Percentiles rank a stretch among this genome's conserved stretches.
These are phyloP conservation scores for Leishmania lainsoni DNA, from an alignment of 208 protist species.

Conservation along the genomic window DNA sequence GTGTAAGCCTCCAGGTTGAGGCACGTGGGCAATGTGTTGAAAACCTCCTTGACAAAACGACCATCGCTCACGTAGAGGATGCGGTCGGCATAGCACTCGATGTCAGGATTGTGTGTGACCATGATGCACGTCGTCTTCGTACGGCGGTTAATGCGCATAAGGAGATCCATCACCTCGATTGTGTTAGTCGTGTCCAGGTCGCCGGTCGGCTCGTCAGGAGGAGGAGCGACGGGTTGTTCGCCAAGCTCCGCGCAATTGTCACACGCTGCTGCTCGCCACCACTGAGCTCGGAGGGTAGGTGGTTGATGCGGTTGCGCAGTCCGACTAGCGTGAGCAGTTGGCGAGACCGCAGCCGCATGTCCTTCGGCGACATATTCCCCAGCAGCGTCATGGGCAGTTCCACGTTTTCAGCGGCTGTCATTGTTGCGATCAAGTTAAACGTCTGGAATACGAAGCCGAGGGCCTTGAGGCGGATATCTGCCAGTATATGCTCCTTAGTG, in stretches of 20 bases:
- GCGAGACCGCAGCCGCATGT: constrained; percentile 84
- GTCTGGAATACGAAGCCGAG: constrained; percentile 98
- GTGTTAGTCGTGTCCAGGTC: constrained; percentile 96
- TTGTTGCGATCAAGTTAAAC: constrained; percentile 97
- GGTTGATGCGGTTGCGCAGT: constrained; percentile 94
- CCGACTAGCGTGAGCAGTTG: constrained; percentile 94
- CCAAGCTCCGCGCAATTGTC: constrained; percentile 90
- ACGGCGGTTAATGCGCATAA: constrained; percentile 94
- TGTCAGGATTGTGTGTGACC: constrained; percentile 97
- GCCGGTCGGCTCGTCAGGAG: constrained; percentile 97
- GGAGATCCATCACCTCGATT: constrained; percentile 97
- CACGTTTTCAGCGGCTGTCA: constrained; percentile 97
- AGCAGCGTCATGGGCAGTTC: constrained; percentile 97
- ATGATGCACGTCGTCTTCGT: constrained; percentile 96
- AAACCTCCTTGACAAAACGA: constrained; percentile 88
- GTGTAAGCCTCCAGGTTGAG: constrained; percentile 86
- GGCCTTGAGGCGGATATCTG: constrained; percentile 91
- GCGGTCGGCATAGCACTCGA: constrained; percentile 97
- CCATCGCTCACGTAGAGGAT: constrained; percentile 96
- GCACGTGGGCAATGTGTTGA: constrained; percentile 81
- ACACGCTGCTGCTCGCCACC: constrained; percentile 98
- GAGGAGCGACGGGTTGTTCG: constrained; percentile 95
- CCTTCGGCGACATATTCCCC: constrained; percentile 77
- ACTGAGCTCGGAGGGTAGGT: constrained; percentile 96
- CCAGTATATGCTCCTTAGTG: constrained; percentile 78